A percentile compares a stretch with the other conserved stretches of the same genome.
phyloP scores from a whole-genome alignment of 1,139 yeast species.

The Saccharomyces hybrid region DNA sequence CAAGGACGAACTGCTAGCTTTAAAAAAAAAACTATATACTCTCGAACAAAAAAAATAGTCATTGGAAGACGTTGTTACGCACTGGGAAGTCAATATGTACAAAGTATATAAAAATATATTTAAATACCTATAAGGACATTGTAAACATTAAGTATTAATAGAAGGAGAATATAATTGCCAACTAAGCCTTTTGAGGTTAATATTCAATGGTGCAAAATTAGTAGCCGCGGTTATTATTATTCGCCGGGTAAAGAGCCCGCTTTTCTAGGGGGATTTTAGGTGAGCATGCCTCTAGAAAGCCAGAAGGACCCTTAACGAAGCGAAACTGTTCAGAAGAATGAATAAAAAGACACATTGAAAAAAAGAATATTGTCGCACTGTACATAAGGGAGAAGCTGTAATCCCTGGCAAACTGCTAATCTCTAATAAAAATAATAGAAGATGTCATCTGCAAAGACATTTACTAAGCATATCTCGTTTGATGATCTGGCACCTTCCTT shows the following conservation, averaged over 20 bases:
- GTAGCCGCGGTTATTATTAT: neutral
- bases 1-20: neutral
- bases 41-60: neutral
- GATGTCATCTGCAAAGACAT: constrained; percentile 7
- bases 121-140: neutral
- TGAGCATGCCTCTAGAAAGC: neutral
- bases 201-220: neutral
- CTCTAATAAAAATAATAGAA: neutral
- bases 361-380: neutral
- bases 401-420: neutral
- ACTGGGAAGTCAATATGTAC: neutral
- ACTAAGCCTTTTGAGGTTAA: neutral
- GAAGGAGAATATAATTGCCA: neutral
- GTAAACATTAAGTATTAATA: neutral
- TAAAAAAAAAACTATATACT: neutral
- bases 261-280: neutral
- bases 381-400: neutral
- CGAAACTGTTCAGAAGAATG: neutral
- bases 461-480: constrained; percentile 27
- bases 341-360: neutral
- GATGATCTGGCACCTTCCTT: constrained; percentile 31
- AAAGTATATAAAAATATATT: neutral
- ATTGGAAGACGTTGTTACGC: neutral
- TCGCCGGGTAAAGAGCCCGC: neutral
- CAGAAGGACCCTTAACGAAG: neutral